phyloP scores from a whole-genome alignment of 805 yeast genomes.

The Dipodascus geniculatus region DNA sequence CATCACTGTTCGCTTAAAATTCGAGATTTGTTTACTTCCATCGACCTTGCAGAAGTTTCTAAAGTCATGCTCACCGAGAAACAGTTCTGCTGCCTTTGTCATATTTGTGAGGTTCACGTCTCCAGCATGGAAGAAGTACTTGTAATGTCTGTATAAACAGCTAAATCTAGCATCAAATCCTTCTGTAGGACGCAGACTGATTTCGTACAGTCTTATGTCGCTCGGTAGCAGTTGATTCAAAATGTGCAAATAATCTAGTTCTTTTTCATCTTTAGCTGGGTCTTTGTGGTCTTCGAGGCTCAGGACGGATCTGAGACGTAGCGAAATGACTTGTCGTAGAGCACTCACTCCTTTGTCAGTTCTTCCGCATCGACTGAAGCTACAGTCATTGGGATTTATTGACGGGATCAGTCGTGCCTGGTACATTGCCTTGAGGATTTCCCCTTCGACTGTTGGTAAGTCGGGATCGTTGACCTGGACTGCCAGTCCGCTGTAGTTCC shows the following conservation, averaged over 20 bases:
- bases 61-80: constrained; percentile 76
- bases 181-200: constrained; percentile 71
- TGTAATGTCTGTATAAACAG: constrained; percentile 76
- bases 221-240: constrained; percentile 68
- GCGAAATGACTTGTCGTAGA: constrained; percentile 82
- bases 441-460: constrained; percentile 77
- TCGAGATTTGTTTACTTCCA: constrained; percentile 84
- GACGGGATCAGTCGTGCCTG: constrained; percentile 51
- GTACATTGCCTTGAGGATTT: constrained; percentile 57
- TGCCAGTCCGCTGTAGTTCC: constrained; percentile 90
- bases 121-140: constrained; percentile 47
- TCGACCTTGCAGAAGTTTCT: constrained; percentile 91
- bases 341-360: constrained; percentile 98
- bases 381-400: constrained; percentile 47
- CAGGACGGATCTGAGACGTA: constrained; percentile 61
- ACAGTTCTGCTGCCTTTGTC: constrained; percentile 52
- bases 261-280: constrained; percentile 46
- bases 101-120: constrained; percentile 53
- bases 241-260: constrained; percentile 63
- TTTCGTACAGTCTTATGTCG: constrained; percentile 73
- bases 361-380: constrained; percentile 85
- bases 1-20: constrained; percentile 54
- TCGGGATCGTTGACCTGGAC: constrained; percentile 57
- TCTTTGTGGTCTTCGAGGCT: constrained; percentile 48
- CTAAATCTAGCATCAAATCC: constrained; percentile 89